A percentile compares a stretch with the other conserved stretches of the same genome.
Evolutionary conservation across 306 rosid genomes (phyloP).

Genomic region (Herpetospermum pedunculosum): DNA sequence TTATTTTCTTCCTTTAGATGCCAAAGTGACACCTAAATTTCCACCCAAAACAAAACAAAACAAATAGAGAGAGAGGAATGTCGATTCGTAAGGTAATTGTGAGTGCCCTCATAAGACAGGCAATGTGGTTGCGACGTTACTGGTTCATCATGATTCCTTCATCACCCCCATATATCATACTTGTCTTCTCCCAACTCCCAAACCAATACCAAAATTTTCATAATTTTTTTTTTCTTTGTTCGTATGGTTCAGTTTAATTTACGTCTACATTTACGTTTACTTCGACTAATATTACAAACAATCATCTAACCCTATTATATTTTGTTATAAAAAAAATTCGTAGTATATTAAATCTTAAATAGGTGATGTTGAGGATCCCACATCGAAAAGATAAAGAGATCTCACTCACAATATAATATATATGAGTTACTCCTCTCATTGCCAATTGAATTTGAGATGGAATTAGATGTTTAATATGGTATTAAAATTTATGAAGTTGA

Average conservation of each 20-base stretch:
- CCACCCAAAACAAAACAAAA: not conserved
- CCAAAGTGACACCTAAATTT: conserved; percentile 3
- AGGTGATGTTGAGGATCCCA: too few relatives aligned
- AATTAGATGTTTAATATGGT: too few relatives aligned
- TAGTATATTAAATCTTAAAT: too few relatives aligned
- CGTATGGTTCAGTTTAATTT: not conserved
- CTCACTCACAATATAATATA: too few relatives aligned
- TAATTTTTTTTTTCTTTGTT: not conserved
- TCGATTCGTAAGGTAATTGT: conserved; percentile 8
- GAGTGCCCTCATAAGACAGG: conserved; percentile 19
- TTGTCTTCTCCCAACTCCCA: not conserved
- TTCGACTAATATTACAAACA: too few relatives aligned
- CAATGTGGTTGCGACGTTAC: conserved; percentile 22
- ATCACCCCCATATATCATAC: not conserved
- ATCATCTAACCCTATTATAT: too few relatives aligned
- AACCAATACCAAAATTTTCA: not conserved
- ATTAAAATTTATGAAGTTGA: too few relatives aligned
- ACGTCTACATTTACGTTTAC: too few relatives aligned
- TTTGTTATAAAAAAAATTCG: too few relatives aligned
- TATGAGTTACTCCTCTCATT: too few relatives aligned
- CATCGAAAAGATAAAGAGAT: too few relatives aligned
- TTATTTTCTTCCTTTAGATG: not conserved
- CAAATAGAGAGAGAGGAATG: not conserved
- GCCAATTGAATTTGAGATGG: too few relatives aligned
- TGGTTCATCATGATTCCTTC: conserved; percentile 6